These are phyloP conservation scores for Austroboletus niveus DNA, from an alignment of 1,284 basidiomycete species.

Conservation along the genomic window DNA sequence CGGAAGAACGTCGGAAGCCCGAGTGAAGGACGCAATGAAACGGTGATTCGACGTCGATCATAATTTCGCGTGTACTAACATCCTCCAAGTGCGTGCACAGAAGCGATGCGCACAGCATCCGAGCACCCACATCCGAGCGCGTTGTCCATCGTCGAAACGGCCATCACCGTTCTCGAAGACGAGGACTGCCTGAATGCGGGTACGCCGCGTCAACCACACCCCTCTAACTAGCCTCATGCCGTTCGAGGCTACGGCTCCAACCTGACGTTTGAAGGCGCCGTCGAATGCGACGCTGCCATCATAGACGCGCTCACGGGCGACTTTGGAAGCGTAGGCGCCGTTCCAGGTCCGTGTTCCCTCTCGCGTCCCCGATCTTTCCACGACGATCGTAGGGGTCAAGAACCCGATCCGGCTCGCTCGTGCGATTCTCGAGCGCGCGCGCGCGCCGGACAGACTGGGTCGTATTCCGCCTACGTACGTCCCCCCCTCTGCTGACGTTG, in stretches of 20 bases:
- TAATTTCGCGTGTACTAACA: neutral
- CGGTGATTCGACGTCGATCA: conserved; percentile 35
- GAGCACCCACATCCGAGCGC: conserved; percentile 23
- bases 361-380: neutral
- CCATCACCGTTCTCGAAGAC: conserved; percentile 60
- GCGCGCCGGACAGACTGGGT: conserved; percentile 49
- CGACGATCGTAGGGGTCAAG: conserved; percentile 47
- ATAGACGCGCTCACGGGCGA: conserved; percentile 53
- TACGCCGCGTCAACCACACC: conserved; percentile 20
- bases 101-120: conserved; percentile 29
- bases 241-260: conserved; percentile 65
- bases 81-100: conserved; percentile 44
- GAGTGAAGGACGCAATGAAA: conserved; percentile 52
- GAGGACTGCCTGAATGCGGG: conserved; percentile 66
- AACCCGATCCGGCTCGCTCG: conserved; percentile 65
- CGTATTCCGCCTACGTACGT: conserved; percentile 64
- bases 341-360: conserved; percentile 48
- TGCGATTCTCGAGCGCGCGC: conserved; percentile 52
- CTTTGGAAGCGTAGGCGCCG: conserved; percentile 71
- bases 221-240: neutral
- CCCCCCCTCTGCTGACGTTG: too few relatives aligned
- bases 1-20: conserved; percentile 40
- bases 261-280: conserved; percentile 61
- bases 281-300: conserved; percentile 77
- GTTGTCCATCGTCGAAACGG: conserved; percentile 46